A percentile compares a stretch with the other conserved stretches of the same genome.
phyloP scores from a whole-genome alignment of 2,329 filamentous ascomycete species.

The Calonectria ilicicola region DNA sequence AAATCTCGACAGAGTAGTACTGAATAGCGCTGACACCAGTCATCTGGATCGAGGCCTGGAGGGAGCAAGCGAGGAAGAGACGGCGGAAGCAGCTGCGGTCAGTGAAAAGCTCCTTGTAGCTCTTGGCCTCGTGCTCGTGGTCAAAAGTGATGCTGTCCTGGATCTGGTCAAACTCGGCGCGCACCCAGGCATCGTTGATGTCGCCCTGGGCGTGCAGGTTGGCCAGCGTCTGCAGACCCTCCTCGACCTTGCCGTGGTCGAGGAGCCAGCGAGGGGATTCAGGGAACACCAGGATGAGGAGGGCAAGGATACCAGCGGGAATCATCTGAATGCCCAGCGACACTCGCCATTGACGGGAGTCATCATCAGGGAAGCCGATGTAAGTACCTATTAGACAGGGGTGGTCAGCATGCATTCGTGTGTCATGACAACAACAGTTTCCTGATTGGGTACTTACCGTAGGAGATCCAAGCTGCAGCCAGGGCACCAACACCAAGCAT shows the following conservation, averaged over 20 bases:
- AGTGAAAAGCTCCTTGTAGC: slow-evolving; percentile 76
- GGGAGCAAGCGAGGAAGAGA: slow-evolving; percentile 75
- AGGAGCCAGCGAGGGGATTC: slow-evolving; percentile 83
- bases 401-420: not conserved
- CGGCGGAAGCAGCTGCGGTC: slow-evolving; percentile 74
- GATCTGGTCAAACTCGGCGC: slow-evolving; percentile 79
- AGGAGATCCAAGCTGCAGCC: slow-evolving; percentile 79
- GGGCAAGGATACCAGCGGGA: slow-evolving; percentile 73
- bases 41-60: slow-evolving; percentile 82
- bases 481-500: slow-evolving; percentile 84
- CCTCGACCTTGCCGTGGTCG: slow-evolving; percentile 73
- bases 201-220: slow-evolving; percentile 78
- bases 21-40: slow-evolving; percentile 81
- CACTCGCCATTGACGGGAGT: slow-evolving; percentile 51
- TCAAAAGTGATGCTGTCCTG: slow-evolving; percentile 74
- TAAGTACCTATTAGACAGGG: slow-evolving; percentile 41
- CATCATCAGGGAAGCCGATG: slow-evolving; percentile 42
- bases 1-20: slow-evolving; percentile 78
- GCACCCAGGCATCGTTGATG: slow-evolving; percentile 75
- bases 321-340: slow-evolving; percentile 76
- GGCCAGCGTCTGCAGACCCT: slow-evolving; percentile 75
- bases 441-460: slow-evolving; percentile 58
- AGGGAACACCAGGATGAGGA: slow-evolving; percentile 77
- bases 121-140: slow-evolving; percentile 77
- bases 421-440: not conserved